phyloP scores from a whole-genome alignment of 495 filamentous ascomycete species.

The Penicillium atrosanguineum region DNA sequence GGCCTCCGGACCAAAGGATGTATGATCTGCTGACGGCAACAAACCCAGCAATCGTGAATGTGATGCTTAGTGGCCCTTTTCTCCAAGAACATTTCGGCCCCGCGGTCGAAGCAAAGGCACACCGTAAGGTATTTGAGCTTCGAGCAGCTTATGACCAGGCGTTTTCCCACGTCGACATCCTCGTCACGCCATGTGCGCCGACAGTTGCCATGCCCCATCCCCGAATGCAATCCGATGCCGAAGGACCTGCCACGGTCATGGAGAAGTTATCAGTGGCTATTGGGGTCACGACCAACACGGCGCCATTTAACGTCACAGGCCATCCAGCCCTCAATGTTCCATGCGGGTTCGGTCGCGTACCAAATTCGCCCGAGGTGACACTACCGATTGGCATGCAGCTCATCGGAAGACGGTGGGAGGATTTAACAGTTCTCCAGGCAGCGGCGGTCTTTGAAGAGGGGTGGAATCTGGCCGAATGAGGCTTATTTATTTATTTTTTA shows the following conservation, averaged over 20 bases:
- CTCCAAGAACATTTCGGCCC: conserved; percentile 19
- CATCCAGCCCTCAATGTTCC: conserved; percentile 56
- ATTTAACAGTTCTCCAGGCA: conserved; percentile 28
- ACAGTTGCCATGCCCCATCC: conserved; percentile 38
- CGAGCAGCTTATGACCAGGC: conserved; percentile 44
- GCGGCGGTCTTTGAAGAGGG: conserved; percentile 24
- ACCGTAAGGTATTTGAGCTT: conserved; percentile 40
- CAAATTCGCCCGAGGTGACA: conserved; percentile 33
- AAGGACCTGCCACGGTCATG: conserved; percentile 13
- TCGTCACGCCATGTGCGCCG: conserved; percentile 44
- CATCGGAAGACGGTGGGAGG: conserved; percentile 49
- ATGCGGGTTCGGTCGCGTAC: conserved; percentile 40
- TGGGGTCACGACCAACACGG: conserved; percentile 50
- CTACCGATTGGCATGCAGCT: conserved; percentile 58
- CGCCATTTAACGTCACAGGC: conserved; percentile 53
- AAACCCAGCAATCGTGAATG: conserved; percentile 32
- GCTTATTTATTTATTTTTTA: no score
- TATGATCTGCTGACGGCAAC: conserved; percentile 28
- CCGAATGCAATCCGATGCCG: conserved; percentile 5
- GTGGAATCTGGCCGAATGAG: background rate
- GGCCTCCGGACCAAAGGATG: conserved; percentile 29
- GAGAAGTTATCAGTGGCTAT: conserved; percentile 33
- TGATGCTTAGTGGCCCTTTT: conserved; percentile 28
- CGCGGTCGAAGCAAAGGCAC: conserved; percentile 35
- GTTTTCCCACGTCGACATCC: conserved; percentile 41